Evolutionary conservation across 192 early-diverging fungal species (phyloP), one percentile per base, ranked within the genome.

Genomic region (Mortierella hygrophila): DNA sequence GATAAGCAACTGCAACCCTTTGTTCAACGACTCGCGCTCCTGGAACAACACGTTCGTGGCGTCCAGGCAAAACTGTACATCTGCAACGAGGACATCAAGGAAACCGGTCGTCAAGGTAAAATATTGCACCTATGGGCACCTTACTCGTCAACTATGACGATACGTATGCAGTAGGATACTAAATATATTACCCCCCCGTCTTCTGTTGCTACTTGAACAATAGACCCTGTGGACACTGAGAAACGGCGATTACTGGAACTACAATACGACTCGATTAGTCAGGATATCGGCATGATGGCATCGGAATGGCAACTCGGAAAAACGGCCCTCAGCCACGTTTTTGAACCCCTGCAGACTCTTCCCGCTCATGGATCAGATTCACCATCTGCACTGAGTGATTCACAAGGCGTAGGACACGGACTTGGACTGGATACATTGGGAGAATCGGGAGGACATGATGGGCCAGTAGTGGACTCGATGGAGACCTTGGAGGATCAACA

Each of bases 31-130:
- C 73, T 93, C 18, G 79, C 91, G 55, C 74, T 78, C 9, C 49
- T 91, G 42, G 91, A 93, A 69, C 91, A 92, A 60, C 89, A 91
- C 72, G 79, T 91, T 60, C 88, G 92, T 63, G 90, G 90, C 10
- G 84, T 92, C 57, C 91, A 92, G 76, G 92, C 92, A 21, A 92
- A 91, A 68, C 77, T 93, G 49, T 92, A 90, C 72, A 83, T 93
- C 63, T 91, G 91, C 68, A 90, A 89, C 60, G 92, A 93, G 32
- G 92, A 92, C 81, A 88, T 86, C 77, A 41, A 80, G 87, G 63
- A 87, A 83, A 81, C 79, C 75, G 35, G 82, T 69, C 71, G 76
- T 57, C 68, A 74, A 60, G 75, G 83, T 86, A 83, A 71, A 68
- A 63, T 20, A 68, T n/a, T 0, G 18, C 49, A 29, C 21, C 38